Evolutionary conservation across 2,329 filamentous ascomycete species (phyloP), one percentile per base, ranked within the genome.

Genomic region (Penicillium capsulatum): DNA sequence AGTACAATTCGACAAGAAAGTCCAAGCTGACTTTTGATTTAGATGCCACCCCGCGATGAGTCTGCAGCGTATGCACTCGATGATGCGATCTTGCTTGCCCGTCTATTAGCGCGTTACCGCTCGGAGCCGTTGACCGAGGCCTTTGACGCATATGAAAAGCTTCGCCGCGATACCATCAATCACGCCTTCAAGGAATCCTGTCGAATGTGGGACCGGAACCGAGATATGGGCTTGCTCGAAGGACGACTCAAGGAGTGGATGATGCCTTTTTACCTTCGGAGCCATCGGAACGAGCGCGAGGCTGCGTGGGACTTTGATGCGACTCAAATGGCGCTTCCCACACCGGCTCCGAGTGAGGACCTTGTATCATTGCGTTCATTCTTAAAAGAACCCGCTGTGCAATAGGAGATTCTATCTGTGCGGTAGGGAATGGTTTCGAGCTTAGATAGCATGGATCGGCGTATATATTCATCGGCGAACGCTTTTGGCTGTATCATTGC

Each of bases 1-100:
- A n/a, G n/a, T 35, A 9, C 8, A 30, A 14, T 13, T 30, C 27
- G 13, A 7, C 13, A 6, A 9, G 27, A n/a, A n/a, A n/a, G n/a
- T n/a, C n/a, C n/a, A 26, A 22, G 19, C 19, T 5, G 19, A 22
- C 9, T 9, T 22, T 22, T 22, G 19, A 22, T 22, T 11, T 3
- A 11, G 68, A 72, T 72, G 69, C 69, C 69, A 2, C 69, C 69
- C 0, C 64, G 65, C 15, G 69, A 70, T 31, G 69, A 72, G 53
- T 69, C 66, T 4, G 67, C 67, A 6, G 64, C 67, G 1, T 66
- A 68, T 35, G 68, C 67, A 1, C 56, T 72, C 4, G 69, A 72
- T 42, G 69, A 72, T 38, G 64, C 64, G 1, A 65, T 72, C 16
- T 47, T 71, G 0, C 63, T 72, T 39, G 63, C 68, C 9, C 62